Conservation (phyloP, 2,329 filamentous ascomycete species). For the Scleromitrula shiraiana region DNA sequence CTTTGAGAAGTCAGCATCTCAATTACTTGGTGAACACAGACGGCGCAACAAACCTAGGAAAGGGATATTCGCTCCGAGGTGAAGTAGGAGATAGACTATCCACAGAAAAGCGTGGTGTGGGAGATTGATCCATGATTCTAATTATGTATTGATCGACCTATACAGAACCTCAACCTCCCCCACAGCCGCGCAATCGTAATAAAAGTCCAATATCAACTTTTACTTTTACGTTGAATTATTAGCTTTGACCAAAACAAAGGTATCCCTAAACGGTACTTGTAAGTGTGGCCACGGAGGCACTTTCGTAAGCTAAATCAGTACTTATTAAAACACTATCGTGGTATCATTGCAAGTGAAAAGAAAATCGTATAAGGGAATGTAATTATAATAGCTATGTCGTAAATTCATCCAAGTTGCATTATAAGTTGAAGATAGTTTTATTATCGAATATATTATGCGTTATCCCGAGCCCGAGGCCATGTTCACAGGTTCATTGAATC, state of each 20-base stretch:
- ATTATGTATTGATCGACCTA: slow-evolving; percentile 3
- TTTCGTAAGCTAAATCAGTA: slow-evolving; percentile 14
- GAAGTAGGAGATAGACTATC: slow-evolving; percentile 38
- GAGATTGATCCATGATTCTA: slow-evolving; percentile 32
- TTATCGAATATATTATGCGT: neutral
- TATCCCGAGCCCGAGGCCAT: too few species aligned
- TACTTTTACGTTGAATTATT: too few species aligned
- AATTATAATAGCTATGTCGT: neutral
- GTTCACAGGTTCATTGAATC: neutral
- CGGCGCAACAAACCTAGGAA: slow-evolving; percentile 40
- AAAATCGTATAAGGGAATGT: neutral
- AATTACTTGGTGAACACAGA: slow-evolving; percentile 34
- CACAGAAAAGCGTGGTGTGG: slow-evolving; percentile 37
- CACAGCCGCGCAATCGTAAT: slow-evolving; percentile 9
- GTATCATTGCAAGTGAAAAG: slow-evolving; percentile 26
- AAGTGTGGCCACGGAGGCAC: slow-evolving; percentile 19
- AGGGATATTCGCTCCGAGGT: slow-evolving; percentile 40
- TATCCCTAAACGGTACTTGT: neutral
- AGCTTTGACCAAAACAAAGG: too few species aligned
- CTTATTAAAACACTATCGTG: slow-evolving; percentile 21
- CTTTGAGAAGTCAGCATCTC: slow-evolving; percentile 32
- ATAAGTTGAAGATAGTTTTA: neutral
- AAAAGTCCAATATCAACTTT: neutral
- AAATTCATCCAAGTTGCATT: neutral
- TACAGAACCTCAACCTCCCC: slow-evolving; percentile 20